Percentiles rank a stretch among this genome's conserved stretches.
Conservation (phyloP, 306 rosid species). For the Cicer bijugum region DNA sequence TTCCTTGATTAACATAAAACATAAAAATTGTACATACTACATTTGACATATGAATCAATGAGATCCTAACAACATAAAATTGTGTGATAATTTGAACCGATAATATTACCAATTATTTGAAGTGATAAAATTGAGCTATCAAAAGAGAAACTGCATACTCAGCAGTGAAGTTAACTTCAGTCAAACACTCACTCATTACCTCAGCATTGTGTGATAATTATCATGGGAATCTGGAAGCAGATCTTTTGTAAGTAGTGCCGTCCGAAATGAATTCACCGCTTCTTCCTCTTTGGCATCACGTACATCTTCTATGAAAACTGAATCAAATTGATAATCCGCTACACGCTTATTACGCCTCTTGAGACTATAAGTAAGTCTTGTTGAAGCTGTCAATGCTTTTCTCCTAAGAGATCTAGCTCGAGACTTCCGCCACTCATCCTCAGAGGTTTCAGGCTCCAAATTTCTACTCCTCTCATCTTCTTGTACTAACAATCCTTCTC, state of each 20-base stretch:
- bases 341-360: conserved; percentile 72
- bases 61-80: conserved; percentile 15
- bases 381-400: conserved; percentile 69
- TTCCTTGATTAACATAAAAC: conserved; percentile 27
- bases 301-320: conserved; percentile 78
- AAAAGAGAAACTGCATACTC: conserved; percentile 30
- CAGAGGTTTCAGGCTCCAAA: conserved; percentile 73
- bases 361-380: conserved; percentile 62
- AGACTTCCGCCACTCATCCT: conserved; percentile 80
- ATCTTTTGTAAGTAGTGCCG: conserved; percentile 59
- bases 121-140: conserved; percentile 27
- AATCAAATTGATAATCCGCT: conserved; percentile 66
- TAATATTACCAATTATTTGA: conserved; percentile 13
- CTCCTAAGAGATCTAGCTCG: conserved; percentile 77
- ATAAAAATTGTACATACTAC: conserved; percentile 18
- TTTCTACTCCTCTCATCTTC: conserved; percentile 64
- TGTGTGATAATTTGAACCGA: background rate
- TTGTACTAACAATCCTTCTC: conserved; percentile 55
- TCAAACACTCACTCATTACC: conserved; percentile 53
- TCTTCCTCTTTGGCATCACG: conserved; percentile 90
- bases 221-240: conserved; percentile 80
- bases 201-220: conserved; percentile 90
- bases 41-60: conserved; percentile 22
- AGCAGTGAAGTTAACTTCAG: conserved; percentile 10
- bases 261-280: conserved; percentile 73